Evolutionary conservation across 495 filamentous ascomycete species (phyloP).

Genomic region (Penicillium turbatum): DNA sequence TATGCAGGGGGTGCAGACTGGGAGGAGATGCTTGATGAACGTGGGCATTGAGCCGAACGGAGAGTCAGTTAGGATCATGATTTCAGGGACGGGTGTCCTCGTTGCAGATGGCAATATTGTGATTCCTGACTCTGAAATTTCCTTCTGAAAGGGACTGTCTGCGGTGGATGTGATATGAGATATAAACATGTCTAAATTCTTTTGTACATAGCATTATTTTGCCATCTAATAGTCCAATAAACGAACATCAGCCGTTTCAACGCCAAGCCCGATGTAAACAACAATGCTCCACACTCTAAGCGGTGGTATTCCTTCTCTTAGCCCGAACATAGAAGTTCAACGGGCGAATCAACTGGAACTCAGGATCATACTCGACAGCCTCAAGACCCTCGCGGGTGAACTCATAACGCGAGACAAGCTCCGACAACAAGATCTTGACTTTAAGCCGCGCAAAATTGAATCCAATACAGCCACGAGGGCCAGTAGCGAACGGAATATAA

Average conservation of each 20-base stretch:
- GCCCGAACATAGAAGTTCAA: constrained; percentile 51
- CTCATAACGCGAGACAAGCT: constrained; percentile 51
- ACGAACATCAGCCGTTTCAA: not conserved
- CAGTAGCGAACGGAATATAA: constrained; percentile 52
- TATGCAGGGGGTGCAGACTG: not conserved
- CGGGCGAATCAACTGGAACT: constrained; percentile 51
- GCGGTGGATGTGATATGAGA: not conserved
- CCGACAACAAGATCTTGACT: constrained; percentile 47
- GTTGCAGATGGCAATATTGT: not conserved
- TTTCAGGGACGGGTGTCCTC: not conserved
- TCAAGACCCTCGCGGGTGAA: constrained; percentile 40
- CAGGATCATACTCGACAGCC: constrained; percentile 51
- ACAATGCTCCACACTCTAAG: not conserved
- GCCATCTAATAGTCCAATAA: not conserved
- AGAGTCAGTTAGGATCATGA: not conserved
- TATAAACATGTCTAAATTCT: not conserved
- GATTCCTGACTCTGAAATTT: not conserved
- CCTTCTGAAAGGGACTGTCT: not conserved
- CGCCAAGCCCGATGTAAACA: not conserved
- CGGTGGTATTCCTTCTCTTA: constrained; percentile 15
- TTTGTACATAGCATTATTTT: not conserved
- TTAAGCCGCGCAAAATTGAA: constrained; percentile 58
- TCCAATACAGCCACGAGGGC: constrained; percentile 49
- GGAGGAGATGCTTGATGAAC: constrained; percentile 1
- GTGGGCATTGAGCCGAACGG: not conserved